Conservation (phyloP, 768 basidiomycete species). For the Mycena rebaudengoi region DNA sequence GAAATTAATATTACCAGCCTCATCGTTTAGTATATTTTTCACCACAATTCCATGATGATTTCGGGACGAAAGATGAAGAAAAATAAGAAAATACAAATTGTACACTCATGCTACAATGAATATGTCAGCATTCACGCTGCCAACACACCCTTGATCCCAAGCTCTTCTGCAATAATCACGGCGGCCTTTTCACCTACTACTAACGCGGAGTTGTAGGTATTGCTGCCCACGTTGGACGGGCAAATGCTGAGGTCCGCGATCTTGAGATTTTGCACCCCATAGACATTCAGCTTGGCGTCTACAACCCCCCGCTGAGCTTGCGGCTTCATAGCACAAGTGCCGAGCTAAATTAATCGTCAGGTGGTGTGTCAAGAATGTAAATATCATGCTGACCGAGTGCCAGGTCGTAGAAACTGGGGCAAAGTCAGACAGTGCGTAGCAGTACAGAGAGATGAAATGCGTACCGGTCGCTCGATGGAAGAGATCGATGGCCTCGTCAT, state of each 20-base stretch:
- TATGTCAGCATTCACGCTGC: too few species aligned
- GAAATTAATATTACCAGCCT: too few species aligned
- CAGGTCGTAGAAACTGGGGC: conserved; percentile 18
- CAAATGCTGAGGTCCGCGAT: conserved; percentile 46
- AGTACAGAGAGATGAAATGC: neutral
- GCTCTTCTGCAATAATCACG: conserved; percentile 60
- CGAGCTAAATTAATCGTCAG: conserved; percentile 44
- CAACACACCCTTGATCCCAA: conserved; percentile 37
- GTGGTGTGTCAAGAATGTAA: too few species aligned
- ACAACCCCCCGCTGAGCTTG: conserved; percentile 55
- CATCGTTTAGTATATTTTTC: too few species aligned
- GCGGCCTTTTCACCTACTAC: conserved; percentile 69
- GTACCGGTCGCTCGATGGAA: conserved; percentile 21
- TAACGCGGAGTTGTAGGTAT: conserved; percentile 48
- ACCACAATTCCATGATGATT: too few species aligned
- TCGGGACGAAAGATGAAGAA: too few species aligned
- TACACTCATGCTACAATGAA: too few species aligned
- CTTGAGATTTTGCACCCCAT: conserved; percentile 54
- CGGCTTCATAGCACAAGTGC: conserved; percentile 61
- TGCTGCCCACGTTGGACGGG: conserved; percentile 41
- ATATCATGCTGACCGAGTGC: too few species aligned
- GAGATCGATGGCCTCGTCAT: conserved; percentile 31
- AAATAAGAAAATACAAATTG: too few species aligned
- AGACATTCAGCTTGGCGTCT: conserved; percentile 53
- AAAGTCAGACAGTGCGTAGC: neutral